A percentile compares a stretch with the other conserved stretches of the same genome.
Conservation (phyloP, 2,329 filamentous ascomycete species). For the Coleophoma cylindrospora region DNA sequence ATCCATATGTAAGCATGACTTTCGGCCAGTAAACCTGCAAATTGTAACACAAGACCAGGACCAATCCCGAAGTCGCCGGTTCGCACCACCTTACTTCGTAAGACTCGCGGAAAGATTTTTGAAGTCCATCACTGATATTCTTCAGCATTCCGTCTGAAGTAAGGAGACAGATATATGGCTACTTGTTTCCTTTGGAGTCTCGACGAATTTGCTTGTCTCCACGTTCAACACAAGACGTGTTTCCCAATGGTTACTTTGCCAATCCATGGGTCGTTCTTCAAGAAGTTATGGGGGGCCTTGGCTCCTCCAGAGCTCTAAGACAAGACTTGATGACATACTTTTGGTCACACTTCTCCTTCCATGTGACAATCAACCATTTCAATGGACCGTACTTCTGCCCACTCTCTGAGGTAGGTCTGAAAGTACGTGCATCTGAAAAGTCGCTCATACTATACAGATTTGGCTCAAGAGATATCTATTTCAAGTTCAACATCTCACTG, state of each 20-base stretch:
- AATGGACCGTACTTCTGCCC: conserved; percentile 18
- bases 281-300: conserved; percentile 14
- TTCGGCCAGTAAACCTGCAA: no score
- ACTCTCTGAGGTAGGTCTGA: conserved; percentile 12
- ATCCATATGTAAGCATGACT: no score
- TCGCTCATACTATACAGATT: background rate
- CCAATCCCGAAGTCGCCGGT: no score
- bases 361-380: conserved; percentile 22
- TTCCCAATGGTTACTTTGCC: conserved; percentile 16
- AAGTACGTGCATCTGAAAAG: background rate
- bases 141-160: conserved; percentile 13
- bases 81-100: background rate
- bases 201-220: conserved; percentile 20
- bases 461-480: conserved; percentile 18
- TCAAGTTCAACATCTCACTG: conserved; percentile 21
- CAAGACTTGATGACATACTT: conserved; percentile 25
- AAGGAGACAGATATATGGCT: conserved; percentile 19
- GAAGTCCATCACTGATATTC: conserved; percentile 1
- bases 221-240: conserved; percentile 16
- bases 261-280: conserved; percentile 19
- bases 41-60: no score
- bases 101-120: background rate
- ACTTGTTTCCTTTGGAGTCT: conserved; percentile 16
- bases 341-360: conserved; percentile 24
- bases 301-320: conserved; percentile 13